These are phyloP conservation scores for Suillus clintonianus DNA, from an alignment of 768 basidiomycete species.

Conservation along the genomic window DNA sequence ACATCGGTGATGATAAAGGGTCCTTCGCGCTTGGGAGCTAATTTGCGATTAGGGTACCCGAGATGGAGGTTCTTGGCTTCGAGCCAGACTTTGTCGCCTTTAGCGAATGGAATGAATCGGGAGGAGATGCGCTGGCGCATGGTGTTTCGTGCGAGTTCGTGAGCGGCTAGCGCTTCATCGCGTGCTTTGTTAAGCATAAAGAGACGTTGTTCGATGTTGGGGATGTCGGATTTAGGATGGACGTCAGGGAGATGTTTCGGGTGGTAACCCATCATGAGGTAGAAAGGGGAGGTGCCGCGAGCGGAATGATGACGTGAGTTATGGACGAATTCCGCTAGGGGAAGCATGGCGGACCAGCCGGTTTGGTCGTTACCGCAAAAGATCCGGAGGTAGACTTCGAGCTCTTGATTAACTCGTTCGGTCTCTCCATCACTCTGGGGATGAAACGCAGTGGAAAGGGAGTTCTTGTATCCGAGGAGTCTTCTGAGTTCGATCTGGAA, in stretches of 20 bases:
- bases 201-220: too few relatives aligned
- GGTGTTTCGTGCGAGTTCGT: neutral
- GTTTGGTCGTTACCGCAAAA: neutral
- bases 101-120: neutral
- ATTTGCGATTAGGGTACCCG: neutral
- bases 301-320: neutral
- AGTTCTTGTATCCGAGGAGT: too few relatives aligned
- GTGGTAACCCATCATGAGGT: neutral
- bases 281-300: neutral
- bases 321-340: neutral
- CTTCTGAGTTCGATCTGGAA: too few relatives aligned
- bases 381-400: neutral
- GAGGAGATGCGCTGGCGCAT: neutral
- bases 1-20: neutral
- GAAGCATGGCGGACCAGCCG: fast-evolving
- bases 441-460: too few relatives aligned
- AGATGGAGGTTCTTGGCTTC: neutral
- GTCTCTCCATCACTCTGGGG: too few relatives aligned
- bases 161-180: neutral
- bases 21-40: neutral
- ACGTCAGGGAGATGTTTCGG: neutral
- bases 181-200: too few relatives aligned
- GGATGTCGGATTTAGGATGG: too few relatives aligned
- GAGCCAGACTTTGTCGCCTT: neutral
- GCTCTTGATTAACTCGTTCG: too few relatives aligned